Evolutionary conservation across 225 moss, liverwort and hornwort species (phyloP), one percentile per base, ranked within the genome.

Genomic region (Rhytidiadelphus loreus): DNA sequence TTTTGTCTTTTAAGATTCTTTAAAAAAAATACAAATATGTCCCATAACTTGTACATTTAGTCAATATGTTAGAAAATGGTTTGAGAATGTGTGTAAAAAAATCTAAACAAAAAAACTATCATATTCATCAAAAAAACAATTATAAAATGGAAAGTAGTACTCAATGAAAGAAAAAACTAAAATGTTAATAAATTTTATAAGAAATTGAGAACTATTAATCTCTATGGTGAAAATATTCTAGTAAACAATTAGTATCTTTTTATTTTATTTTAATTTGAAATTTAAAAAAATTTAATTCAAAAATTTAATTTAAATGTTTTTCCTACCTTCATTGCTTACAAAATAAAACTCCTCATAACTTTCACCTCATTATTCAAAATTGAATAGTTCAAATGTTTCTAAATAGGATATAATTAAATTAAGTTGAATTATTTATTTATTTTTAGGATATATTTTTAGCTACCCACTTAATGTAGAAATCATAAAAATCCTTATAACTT

Each of bases 211-310:
- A 18, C 29, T 32, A 1, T 48, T 12, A 32, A 12, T 48, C 1
- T 2, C 12, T 46, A 29, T 29, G 0, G 11, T 30, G 2, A 12
- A 1, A 32, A 10, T 28, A 3, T 28, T 44, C 2, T 44, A 44
- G 2, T 6, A 9, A 16, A 28, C 0, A 72, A 10, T 48, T 20
- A 0, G 4, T 32, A 30, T 18, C 0, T 0, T 4, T 46, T 48
- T 0, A 2, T 46, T 17, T 29, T 11, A 7, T 30, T 19, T 44
- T 39, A 12, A 3, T 35, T 66, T n/a, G n/a, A n/a, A n/a, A n/a
- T n/a, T 6, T 6, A 2, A 25, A 70, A 72, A 19, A 19, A 19
- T 48, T 48, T 4, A 74, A 19, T 32, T 32, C 48, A 32, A 50
- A 28, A 75, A 32, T 32, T 12, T 20, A 32, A 12, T 75, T 32